Evolutionary conservation across 1,284 basidiomycete species (phyloP).

Genomic region (Ustilago sp.): DNA sequence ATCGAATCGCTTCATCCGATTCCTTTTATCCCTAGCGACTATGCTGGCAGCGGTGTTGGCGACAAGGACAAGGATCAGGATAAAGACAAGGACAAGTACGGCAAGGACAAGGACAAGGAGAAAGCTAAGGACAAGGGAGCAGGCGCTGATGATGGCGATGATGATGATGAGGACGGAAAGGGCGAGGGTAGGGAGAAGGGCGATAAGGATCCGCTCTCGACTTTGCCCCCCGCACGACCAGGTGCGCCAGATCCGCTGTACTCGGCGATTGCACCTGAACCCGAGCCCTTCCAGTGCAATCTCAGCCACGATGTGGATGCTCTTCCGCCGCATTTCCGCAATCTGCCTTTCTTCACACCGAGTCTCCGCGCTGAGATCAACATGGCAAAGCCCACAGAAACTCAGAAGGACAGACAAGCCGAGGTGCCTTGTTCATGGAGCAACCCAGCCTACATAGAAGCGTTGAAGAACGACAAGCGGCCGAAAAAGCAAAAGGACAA

Average conservation of each 20-base stretch:
- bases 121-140: conserved; percentile 30
- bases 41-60: conserved; percentile 14
- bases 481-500: conserved; percentile 58
- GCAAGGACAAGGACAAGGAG: conserved; percentile 25
- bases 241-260: conserved; percentile 49
- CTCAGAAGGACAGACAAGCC: neutral
- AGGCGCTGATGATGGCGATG: conserved; percentile 32
- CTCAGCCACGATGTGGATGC: conserved; percentile 39
- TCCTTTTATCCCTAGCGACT: conserved; percentile 37
- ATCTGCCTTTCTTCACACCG: conserved; percentile 43
- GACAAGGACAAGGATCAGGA: conserved; percentile 32
- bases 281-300: conserved; percentile 26
- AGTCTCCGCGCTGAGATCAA: conserved; percentile 2
- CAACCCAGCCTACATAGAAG: conserved; percentile 48
- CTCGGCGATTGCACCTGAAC: conserved; percentile 42
- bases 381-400: neutral
- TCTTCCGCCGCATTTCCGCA: conserved; percentile 39
- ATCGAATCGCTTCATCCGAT: conserved; percentile 58
- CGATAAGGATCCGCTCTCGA: conserved; percentile 48
- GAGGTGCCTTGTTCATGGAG: conserved; percentile 29
- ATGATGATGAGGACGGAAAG: conserved; percentile 42
- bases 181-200: conserved; percentile 36
- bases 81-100: conserved; percentile 23
- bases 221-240: conserved; percentile 35
- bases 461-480: conserved; percentile 51